These are phyloP conservation scores for Phytophthora crassamura DNA, from an alignment of 352 stramenopile genomes.

Conservation along the genomic window DNA sequence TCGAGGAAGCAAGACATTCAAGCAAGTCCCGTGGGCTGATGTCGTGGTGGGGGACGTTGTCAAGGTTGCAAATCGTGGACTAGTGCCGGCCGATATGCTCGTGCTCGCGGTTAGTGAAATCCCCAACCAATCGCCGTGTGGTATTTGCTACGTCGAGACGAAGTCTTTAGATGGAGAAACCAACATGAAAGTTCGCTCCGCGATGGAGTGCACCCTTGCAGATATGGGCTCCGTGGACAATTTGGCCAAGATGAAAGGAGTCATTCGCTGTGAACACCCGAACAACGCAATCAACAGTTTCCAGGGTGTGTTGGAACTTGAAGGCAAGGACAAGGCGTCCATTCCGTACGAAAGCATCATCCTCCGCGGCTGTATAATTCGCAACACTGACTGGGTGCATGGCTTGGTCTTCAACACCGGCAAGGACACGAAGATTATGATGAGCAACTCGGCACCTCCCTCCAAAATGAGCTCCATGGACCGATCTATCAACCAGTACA, in stretches of 20 bases:
- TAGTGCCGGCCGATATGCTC: conserved; percentile 87
- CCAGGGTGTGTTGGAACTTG: conserved; percentile 82
- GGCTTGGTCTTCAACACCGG: conserved; percentile 95
- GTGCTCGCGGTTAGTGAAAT: conserved; percentile 82
- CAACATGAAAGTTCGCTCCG: conserved; percentile 92
- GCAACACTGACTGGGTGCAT: conserved; percentile 93
- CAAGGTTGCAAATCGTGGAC: conserved; percentile 78
- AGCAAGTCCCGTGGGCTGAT: conserved; percentile 73
- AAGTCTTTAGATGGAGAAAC: conserved; percentile 93
- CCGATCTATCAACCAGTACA: conserved; percentile 82
- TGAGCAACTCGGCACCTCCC: conserved; percentile 79
- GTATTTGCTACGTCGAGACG: conserved; percentile 91
- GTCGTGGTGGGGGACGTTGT: conserved; percentile 89
- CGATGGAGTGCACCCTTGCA: conserved; percentile 72
- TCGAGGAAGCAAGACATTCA: conserved; percentile 48
- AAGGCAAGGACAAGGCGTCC: conserved; percentile 55
- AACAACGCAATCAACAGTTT: conserved; percentile 94
- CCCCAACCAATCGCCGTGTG: conserved; percentile 59
- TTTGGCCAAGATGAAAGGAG: conserved; percentile 59
- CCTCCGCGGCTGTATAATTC: conserved; percentile 91
- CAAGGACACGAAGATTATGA: conserved; percentile 94
- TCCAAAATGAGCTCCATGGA: conserved; percentile 92
- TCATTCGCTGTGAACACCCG: conserved; percentile 78
- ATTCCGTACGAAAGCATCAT: conserved; percentile 90
- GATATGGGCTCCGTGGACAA: conserved; percentile 54